Evolutionary conservation across 768 basidiomycete genomes (phyloP).

Genomic region (Rhodotorula diobovata): DNA sequence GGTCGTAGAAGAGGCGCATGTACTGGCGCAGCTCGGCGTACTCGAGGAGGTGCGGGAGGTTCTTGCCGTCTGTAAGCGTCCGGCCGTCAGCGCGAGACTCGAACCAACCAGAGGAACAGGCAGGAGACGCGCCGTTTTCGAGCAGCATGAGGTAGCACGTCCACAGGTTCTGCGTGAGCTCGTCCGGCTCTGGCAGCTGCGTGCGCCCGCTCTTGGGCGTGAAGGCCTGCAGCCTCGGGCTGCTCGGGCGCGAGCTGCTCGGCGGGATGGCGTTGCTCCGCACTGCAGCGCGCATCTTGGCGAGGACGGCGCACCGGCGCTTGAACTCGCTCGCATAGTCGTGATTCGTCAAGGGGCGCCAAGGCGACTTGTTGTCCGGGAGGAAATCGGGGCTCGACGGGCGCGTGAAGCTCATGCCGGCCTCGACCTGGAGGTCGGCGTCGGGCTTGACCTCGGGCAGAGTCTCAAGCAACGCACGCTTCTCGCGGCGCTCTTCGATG

Average conservation of each 20-base stretch:
- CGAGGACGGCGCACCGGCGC: slow-evolving; percentile 59
- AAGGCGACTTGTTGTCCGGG: slow-evolving; percentile 50
- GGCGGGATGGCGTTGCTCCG: slow-evolving; percentile 40
- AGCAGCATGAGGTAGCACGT: slow-evolving; percentile 71
- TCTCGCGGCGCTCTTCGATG: slow-evolving; percentile 35
- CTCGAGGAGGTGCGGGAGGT: slow-evolving; percentile 37
- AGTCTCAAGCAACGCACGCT: slow-evolving; percentile 19
- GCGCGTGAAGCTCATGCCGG: slow-evolving; percentile 19
- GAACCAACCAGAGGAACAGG: not conserved
- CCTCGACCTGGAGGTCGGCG: slow-evolving; percentile 27
- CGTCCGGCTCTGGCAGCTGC: slow-evolving; percentile 32
- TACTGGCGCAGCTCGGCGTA: slow-evolving; percentile 43
- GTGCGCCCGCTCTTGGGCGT: slow-evolving; percentile 17
- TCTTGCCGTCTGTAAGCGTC: slow-evolving; percentile 19
- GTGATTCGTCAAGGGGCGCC: slow-evolving; percentile 51
- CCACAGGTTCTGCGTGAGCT: slow-evolving; percentile 55
- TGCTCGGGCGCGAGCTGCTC: slow-evolving; percentile 41
- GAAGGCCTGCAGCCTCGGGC: slow-evolving; percentile 32
- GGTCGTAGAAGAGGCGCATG: slow-evolving; percentile 46
- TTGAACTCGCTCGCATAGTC: slow-evolving; percentile 60
- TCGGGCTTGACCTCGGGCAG: slow-evolving; percentile 23
- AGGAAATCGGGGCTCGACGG: slow-evolving; percentile 18
- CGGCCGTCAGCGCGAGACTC: not conserved
- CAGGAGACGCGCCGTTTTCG: slow-evolving; percentile 56
- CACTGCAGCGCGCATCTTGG: slow-evolving; percentile 54